Evolutionary conservation across 2,329 filamentous ascomycete genomes (phyloP).

Genomic region (Lasiodiplodia sp.): DNA sequence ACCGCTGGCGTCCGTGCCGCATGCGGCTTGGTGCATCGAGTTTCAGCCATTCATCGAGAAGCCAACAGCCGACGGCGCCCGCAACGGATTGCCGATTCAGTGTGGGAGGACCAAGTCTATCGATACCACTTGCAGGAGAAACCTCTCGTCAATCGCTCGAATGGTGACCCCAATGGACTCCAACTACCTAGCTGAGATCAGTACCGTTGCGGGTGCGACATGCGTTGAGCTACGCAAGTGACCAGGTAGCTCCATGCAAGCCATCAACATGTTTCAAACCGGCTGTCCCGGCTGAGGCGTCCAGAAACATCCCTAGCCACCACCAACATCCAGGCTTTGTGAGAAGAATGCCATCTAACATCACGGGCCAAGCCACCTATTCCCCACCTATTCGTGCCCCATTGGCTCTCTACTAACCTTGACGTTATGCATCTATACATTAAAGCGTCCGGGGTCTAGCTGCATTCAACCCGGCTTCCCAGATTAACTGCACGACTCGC

Average conservation of each 20-base stretch:
- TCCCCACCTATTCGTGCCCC: neutral
- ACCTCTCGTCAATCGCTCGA: neutral
- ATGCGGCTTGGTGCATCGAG: slow-evolving; percentile 12
- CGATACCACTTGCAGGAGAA: neutral
- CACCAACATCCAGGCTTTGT: neutral
- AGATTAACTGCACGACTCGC: slow-evolving; percentile 23
- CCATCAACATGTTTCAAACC: slow-evolving; percentile 15
- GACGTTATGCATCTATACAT: slow-evolving; percentile 10
- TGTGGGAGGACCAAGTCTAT: neutral
- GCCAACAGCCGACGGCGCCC: neutral
- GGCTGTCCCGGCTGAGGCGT: slow-evolving; percentile 5
- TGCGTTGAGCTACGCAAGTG: neutral
- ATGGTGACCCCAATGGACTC: neutral
- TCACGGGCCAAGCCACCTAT: neutral
- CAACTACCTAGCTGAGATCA: neutral
- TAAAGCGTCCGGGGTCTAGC: neutral
- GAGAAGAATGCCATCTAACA: neutral
- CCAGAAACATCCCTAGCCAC: neutral
- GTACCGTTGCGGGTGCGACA: slow-evolving; percentile 9
- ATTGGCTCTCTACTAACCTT: neutral
- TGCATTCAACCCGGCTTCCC: slow-evolving; percentile 16
- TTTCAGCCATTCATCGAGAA: slow-evolving; percentile 10
- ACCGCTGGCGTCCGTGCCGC: slow-evolving; percentile 9
- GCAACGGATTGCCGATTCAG: neutral
- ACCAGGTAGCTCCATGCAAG: slow-evolving; percentile 3